Percentiles rank a stretch among this genome's conserved stretches.
These are phyloP conservation scores for Xylaria scruposa DNA, from an alignment of 495 filamentous ascomycete species.

Conservation along the genomic window DNA sequence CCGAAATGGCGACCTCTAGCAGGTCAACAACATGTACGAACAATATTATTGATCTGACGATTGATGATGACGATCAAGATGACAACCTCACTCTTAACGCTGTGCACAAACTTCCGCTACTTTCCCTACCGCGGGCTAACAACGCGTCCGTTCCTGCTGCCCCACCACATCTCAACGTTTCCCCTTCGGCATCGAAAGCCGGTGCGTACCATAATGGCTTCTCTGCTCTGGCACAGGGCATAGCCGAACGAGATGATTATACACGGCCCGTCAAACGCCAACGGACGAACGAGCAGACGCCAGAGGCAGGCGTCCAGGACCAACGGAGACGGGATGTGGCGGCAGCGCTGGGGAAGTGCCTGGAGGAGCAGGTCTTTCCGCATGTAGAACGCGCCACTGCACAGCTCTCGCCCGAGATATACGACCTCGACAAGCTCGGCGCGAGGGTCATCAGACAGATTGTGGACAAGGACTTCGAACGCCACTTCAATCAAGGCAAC, in stretches of 20 bases:
- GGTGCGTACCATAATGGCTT: neutral
- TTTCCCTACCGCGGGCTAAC: neutral
- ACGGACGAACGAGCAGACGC: conserved; percentile 7
- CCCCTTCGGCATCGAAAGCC: neutral
- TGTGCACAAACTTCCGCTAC: neutral
- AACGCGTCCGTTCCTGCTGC: neutral
- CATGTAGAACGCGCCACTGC: conserved; percentile 39
- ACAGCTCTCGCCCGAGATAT: conserved; percentile 29
- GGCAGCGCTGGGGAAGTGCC: conserved; percentile 34
- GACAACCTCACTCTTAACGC: neutral
- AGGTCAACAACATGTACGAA: neutral
- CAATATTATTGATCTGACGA: neutral
- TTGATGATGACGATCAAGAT: neutral
- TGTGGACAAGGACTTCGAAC: conserved; percentile 34
- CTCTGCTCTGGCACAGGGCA: neutral
- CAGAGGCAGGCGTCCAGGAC: neutral
- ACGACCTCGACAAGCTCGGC: conserved; percentile 37
- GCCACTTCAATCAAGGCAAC: conserved; percentile 29
- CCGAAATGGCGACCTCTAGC: neutral
- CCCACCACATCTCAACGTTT: neutral
- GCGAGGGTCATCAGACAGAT: conserved; percentile 33
- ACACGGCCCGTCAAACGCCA: conserved; percentile 7
- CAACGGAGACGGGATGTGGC: conserved; percentile 5
- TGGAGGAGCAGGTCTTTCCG: conserved; percentile 46
- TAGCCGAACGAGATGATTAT: neutral